Percentiles rank a stretch among this genome's conserved stretches.
Evolutionary conservation across 208 protist genomes (phyloP).

Genomic region (Trypanosoma platydactyli): DNA sequence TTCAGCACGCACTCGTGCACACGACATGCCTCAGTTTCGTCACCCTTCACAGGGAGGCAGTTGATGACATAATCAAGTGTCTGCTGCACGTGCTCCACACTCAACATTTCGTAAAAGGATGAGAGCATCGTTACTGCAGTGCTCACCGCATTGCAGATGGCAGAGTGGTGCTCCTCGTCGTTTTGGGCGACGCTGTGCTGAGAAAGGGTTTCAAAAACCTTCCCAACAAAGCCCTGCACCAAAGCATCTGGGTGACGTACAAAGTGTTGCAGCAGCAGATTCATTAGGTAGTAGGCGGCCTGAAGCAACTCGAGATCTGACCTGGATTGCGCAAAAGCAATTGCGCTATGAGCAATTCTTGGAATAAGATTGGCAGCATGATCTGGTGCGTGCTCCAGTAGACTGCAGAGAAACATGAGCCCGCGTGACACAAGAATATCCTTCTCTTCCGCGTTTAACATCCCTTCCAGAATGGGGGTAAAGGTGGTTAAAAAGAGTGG

Average conservation of each 20-base stretch:
- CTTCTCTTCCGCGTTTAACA: conserved; percentile 58
- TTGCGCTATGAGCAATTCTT: conserved; percentile 41
- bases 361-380: conserved; percentile 52
- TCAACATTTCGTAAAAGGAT: conserved; percentile 39
- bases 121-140: conserved; percentile 59
- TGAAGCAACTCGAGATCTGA: conserved; percentile 63
- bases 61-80: conserved; percentile 49
- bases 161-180: conserved; percentile 36
- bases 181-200: conserved; percentile 42
- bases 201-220: conserved; percentile 41
- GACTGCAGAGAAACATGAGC: conserved; percentile 66
- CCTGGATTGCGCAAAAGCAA: conserved; percentile 48
- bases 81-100: conserved; percentile 23
- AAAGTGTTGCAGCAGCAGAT: conserved; percentile 64
- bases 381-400: conserved; percentile 66
- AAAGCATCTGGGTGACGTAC: conserved; percentile 28
- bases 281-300: conserved; percentile 75
- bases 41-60: conserved; percentile 61
- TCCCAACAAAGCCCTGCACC: conserved; percentile 41
- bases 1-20: conserved; percentile 73
- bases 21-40: conserved; percentile 67
- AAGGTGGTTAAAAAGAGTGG: conserved; percentile 60
- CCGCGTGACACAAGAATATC: conserved; percentile 65
- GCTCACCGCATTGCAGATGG: conserved; percentile 77
- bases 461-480: conserved; percentile 62